phyloP scores from a whole-genome alignment of 1,139 yeast species.

The Debaryomyces robertsiae region DNA sequence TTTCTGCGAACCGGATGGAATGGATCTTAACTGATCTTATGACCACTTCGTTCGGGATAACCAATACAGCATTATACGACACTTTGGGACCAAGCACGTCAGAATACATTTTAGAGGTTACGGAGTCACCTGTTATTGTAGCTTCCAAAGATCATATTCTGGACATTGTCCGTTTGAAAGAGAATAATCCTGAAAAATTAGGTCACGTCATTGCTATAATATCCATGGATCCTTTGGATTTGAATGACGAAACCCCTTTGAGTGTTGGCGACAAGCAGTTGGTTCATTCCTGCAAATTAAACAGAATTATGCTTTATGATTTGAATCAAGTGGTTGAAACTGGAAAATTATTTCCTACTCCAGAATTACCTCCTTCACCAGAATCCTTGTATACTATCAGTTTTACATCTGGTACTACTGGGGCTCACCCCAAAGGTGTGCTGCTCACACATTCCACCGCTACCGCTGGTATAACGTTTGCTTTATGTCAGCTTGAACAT shows the following conservation, averaged over 20 bases:
- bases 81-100: slow-evolving; percentile 42
- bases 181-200: slow-evolving; percentile 26
- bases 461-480: slow-evolving; percentile 28
- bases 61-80: slow-evolving; percentile 44
- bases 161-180: slow-evolving; percentile 30
- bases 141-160: slow-evolving; percentile 35
- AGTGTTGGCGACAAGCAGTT: slow-evolving; percentile 21
- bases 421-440: slow-evolving; percentile 45
- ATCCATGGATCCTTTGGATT: slow-evolving; percentile 38
- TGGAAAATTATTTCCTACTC: slow-evolving; percentile 28
- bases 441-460: slow-evolving; percentile 35
- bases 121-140: slow-evolving; percentile 39
- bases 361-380: slow-evolving; percentile 30
- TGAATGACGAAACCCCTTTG: slow-evolving; percentile 15
- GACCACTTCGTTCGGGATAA: slow-evolving; percentile 37
- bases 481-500: slow-evolving; percentile 19
- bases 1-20: slow-evolving; percentile 39
- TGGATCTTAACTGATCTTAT: slow-evolving; percentile 44
- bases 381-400: slow-evolving; percentile 40
- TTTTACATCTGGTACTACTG: slow-evolving; percentile 48
- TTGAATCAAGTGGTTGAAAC: slow-evolving; percentile 34
- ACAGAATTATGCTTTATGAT: slow-evolving; percentile 31
- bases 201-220: slow-evolving; percentile 32
- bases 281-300: slow-evolving; percentile 23
- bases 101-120: slow-evolving; percentile 34